Percentiles rank a stretch among this genome's conserved stretches.
Conservation (phyloP, 352 stramenopile species). For the Paralagenidium karlingii region DNA sequence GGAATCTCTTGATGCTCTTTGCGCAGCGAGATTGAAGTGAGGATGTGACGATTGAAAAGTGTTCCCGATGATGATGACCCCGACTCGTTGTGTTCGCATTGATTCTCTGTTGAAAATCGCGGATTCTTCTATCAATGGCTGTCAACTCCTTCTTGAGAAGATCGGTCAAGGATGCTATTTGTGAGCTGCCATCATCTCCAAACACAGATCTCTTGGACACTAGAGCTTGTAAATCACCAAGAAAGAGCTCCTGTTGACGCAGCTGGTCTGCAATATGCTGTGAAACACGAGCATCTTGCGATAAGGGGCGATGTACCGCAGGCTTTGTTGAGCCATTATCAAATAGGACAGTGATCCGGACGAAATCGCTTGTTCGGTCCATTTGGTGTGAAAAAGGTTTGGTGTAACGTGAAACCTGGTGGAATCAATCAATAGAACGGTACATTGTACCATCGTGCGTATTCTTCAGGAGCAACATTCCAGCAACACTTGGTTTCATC, state of each 20-base stretch:
- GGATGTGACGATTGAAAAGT: slow-evolving; percentile 67
- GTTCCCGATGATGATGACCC: slow-evolving; percentile 62
- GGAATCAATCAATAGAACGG: too few species aligned
- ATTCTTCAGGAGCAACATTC: too few species aligned
- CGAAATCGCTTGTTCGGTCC: slow-evolving; percentile 77
- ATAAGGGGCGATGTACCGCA: slow-evolving; percentile 49
- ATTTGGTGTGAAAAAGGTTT: too few species aligned
- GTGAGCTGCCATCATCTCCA: slow-evolving; percentile 53
- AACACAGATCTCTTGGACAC: slow-evolving; percentile 66
- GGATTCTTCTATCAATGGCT: slow-evolving; percentile 47
- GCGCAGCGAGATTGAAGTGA: slow-evolving; percentile 71
- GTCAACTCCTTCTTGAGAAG: slow-evolving; percentile 66
- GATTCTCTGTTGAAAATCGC: slow-evolving; percentile 47
- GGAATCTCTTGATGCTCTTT: slow-evolving; percentile 69
- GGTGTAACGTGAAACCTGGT: too few species aligned
- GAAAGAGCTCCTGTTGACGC: slow-evolving; percentile 66
- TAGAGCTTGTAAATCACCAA: slow-evolving; percentile 60
- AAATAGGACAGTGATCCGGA: slow-evolving; percentile 76
- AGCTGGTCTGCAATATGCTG: slow-evolving; percentile 76
- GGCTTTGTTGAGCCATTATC: slow-evolving; percentile 34
- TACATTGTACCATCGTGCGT: too few species aligned
- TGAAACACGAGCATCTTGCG: slow-evolving; percentile 45
- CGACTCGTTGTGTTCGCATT: slow-evolving; percentile 28
- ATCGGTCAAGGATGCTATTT: slow-evolving; percentile 69
- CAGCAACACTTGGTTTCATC: too few species aligned